Evolutionary conservation across 2,329 filamentous ascomycete genomes (phyloP).

Genomic region (Pseudopithomyces chartarum): DNA sequence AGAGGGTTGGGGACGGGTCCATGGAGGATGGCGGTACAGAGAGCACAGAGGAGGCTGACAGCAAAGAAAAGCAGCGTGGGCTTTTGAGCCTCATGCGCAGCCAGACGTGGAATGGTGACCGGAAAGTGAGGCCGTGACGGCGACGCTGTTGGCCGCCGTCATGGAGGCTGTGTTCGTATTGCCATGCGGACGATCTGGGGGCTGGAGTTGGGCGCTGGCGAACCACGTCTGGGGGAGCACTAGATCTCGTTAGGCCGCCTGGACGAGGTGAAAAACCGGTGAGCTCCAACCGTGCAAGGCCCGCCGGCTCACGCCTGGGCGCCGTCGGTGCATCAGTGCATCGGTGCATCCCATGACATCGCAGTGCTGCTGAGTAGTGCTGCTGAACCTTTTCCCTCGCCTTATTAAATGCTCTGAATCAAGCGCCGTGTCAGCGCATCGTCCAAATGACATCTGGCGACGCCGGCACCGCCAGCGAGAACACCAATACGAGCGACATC

Average conservation of each 20-base stretch:
- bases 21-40: slow-evolving; percentile 11
- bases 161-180: slow-evolving; percentile 6
- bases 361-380: background rate
- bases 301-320: background rate
- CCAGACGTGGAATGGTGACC: background rate
- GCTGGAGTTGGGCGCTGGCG: background rate
- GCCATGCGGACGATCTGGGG: background rate
- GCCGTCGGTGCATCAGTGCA: background rate
- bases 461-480: slow-evolving; percentile 14
- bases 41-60: slow-evolving; percentile 2
- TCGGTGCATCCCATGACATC: background rate
- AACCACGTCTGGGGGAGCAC: background rate
- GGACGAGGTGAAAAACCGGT: background rate
- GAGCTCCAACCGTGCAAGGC: background rate
- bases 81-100: slow-evolving; percentile 6
- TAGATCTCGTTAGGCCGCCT: background rate
- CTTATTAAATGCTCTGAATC: background rate
- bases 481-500: slow-evolving; percentile 61
- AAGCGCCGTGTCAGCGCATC: background rate
- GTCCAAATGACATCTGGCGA: slow-evolving; percentile 6
- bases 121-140: background rate
- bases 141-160: background rate
- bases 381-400: background rate
- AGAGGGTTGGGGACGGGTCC: slow-evolving; percentile 9
- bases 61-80: background rate